A percentile compares a stretch with the other conserved stretches of the same genome.
These are phyloP conservation scores for Vitis rotundifolia DNA, from an alignment of 164 flowering plant genomes.

Conservation along the genomic window DNA sequence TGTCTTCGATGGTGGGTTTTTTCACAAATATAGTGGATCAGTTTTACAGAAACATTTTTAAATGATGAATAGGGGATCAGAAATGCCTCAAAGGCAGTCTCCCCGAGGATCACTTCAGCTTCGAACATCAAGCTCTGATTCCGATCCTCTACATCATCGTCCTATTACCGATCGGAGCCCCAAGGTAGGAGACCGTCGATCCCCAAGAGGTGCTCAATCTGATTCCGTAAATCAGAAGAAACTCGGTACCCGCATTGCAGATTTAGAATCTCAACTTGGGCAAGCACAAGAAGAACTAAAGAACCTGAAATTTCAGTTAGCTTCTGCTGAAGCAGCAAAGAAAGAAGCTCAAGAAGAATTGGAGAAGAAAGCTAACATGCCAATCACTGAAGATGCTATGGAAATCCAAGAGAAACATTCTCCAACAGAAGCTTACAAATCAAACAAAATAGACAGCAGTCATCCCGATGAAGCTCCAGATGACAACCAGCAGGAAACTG, in stretches of 20 bases:
- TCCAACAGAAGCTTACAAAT: conserved; percentile 24
- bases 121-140: conserved; percentile 63
- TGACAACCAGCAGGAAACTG: conserved; percentile 53
- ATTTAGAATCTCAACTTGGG: conserved; percentile 77
- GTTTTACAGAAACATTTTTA: background rate
- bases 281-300: conserved; percentile 83
- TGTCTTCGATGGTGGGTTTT: no score
- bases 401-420: conserved; percentile 20
- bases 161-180: conserved; percentile 58
- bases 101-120: conserved; percentile 50
- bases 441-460: conserved; percentile 5
- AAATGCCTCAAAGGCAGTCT: conserved; percentile 67
- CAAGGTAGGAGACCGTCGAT: conserved; percentile 66
- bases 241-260: conserved; percentile 74
- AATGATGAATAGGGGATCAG: conserved; percentile 44
- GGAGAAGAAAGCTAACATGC: conserved; percentile 41
- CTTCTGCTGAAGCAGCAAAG: conserved; percentile 75
- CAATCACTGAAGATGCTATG: conserved; percentile 9
- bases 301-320: conserved; percentile 65
- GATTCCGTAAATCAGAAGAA: conserved; percentile 68
- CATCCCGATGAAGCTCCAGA: conserved; percentile 22
- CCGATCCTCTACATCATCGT: conserved; percentile 60
- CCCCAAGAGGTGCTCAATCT: conserved; percentile 63
- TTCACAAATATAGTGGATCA: no score
- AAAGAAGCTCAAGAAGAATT: conserved; percentile 64